Base-by-base conservation (phyloP, 2,329 filamentous ascomycete genomes). In the Beauveria pseudobassiana region DNA sequence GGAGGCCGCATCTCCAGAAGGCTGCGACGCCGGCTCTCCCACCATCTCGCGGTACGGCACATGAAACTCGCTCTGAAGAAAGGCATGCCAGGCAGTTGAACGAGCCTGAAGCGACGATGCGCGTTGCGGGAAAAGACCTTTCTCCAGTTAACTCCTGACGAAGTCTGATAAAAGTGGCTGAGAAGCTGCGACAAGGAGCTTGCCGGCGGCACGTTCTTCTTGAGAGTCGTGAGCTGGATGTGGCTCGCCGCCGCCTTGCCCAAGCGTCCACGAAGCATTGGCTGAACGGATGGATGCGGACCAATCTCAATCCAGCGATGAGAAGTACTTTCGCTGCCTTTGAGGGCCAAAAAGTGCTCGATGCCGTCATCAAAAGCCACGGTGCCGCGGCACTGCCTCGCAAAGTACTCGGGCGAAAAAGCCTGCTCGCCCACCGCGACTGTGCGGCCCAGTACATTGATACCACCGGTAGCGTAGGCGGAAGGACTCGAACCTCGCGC, bases 381-480 rank as follows among this genome's bases (percentile, higher is more conserved):
- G 10, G 46, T 49, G 22, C 24, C 46, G 22, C 46, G 46, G 16
- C 46, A 49, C 22, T 49, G 46, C 22, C 18, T 26, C 46, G 46
- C 24, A 28, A 49, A 49, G 16, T 49, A 49, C 14, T 49, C 46
- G 14, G 46, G 22, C 46, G 46, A 49, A 28, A 49, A 49, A 6
- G 22, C 46, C 22, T 22, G 22, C 46, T 49, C 46, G 24, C 46
- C 46, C 16, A 16, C 46, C 0, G 46, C 20, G 22, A 49, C 46
- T 12, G 46, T 49, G 20, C 59, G 59, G 1, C 67, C 67, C 16
- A 56, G 48, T 20, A 67, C 50, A 52, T 62, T 66, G 7, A 68
- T 1, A 63, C 65, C 24, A 68, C 24, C 12, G 28, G 51, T n/a
- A 66, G 46, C 5, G 9, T 60, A 5, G 57, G 49, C 5, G 24